Percentiles rank a stretch among this genome's conserved stretches.
These are phyloP conservation scores for Fragosphaeria purpurea DNA, from an alignment of 2,329 filamentous ascomycete species.

Conservation along the genomic window DNA sequence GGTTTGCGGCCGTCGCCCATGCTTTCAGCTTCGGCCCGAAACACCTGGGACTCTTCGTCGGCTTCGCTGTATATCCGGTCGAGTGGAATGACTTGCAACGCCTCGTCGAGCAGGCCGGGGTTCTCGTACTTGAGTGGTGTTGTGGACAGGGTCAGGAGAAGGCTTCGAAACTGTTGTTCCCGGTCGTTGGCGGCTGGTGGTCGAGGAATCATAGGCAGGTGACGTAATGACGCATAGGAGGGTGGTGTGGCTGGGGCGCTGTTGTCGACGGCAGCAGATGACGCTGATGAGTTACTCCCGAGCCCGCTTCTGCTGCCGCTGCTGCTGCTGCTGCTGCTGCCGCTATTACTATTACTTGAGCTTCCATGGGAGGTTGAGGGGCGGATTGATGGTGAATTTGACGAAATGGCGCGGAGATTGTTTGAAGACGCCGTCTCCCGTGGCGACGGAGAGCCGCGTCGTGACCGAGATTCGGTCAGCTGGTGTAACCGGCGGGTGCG, in stretches of 20 bases:
- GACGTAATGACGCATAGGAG: conserved; percentile 38
- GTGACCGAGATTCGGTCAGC: conserved; percentile 55
- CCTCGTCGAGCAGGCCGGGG: conserved; percentile 86
- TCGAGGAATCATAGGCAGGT: conserved; percentile 53
- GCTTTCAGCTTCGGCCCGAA: conserved; percentile 79
- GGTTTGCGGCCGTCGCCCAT: conserved; percentile 70
- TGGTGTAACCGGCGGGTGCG: conserved; percentile 82
- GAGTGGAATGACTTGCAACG: conserved; percentile 73
- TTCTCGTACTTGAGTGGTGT: conserved; percentile 95
- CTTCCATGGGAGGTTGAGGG: conserved; percentile 37
- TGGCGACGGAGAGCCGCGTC: conserved; percentile 46
- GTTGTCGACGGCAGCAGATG: neutral
- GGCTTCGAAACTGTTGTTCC: conserved; percentile 65
- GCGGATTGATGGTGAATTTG: conserved; percentile 22
- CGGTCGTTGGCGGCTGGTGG: conserved; percentile 57
- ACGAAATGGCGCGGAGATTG: conserved; percentile 33
- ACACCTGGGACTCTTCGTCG: conserved; percentile 82
- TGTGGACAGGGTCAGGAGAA: conserved; percentile 73
- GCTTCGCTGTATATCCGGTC: conserved; percentile 89
- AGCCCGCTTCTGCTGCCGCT: neutral
- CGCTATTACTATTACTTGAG: conserved; percentile 7
- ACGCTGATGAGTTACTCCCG: neutral
- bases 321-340: conserved; percentile 2
- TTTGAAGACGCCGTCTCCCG: conserved; percentile 40
- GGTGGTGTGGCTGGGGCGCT: conserved; percentile 26